Evolutionary conservation across 306 rosid species (phyloP), one percentile per base, ranked within the genome.

Genomic region (Carpinus viminea): DNA sequence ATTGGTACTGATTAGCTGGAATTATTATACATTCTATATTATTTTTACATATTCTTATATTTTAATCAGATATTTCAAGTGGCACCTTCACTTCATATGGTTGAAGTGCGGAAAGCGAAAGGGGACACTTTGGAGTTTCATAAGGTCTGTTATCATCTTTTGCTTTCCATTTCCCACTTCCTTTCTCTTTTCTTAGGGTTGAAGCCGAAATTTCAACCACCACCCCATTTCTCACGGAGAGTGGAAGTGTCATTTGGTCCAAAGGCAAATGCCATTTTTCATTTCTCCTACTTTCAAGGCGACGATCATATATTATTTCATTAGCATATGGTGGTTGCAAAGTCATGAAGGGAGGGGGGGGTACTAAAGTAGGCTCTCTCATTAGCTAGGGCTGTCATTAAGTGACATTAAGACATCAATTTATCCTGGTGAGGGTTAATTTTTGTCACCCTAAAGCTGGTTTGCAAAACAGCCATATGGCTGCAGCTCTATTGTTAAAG

Each of bases 101-200:
- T 93, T 57, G 98, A 95, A 88, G 93, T 95, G 74, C 86, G 99
- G 76, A 95, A 93, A 87, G 98, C 99, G 5, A 95, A 95, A 83
- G 99, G 99, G 41, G 99, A 93, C 86, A 95, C 99, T 2, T 88
- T 95, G 89, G 99, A 95, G 87, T 95, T 95, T 76, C 98, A 93
- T 80, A 95, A 93, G 96, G 99, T 95, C 71, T 18, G 48, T 7
- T 56, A 41, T 38, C 69, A 17, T 59, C 18, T 28, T 24, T 56
- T 46, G 6, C 26, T 36, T 47, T 41, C 20, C 9, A 38, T 74
- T 21, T 45, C 10, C 12, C 72, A 7, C 50, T 66, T 16, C 15
- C 3, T 11, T 48, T 12, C 12, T 48, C 7, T 17, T 64, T 12
- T 4, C 12, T 6, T 2, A 64, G 38, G 36, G 24, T 24, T 59